Evolutionary conservation across 208 protist species (phyloP).

Genomic region (Leishmania braziliensis): DNA sequence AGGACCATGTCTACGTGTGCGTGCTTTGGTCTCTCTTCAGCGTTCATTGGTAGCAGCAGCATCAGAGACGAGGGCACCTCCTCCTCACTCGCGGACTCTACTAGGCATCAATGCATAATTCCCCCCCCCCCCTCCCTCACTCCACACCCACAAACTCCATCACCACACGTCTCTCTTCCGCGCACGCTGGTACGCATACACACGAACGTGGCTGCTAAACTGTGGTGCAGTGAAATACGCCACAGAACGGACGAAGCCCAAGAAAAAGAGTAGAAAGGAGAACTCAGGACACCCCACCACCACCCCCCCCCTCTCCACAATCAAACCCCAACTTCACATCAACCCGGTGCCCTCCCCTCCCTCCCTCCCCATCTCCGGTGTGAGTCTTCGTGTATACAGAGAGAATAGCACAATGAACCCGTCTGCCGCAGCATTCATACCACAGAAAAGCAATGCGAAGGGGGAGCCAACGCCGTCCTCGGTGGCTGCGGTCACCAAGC

Average conservation of each 20-base stretch:
- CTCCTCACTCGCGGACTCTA: not conserved
- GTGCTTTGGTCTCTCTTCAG: not conserved
- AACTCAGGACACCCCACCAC: not conserved
- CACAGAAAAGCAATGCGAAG: constrained; percentile 13
- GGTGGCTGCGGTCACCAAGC: not conserved
- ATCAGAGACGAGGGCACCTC: not conserved
- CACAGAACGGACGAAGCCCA: not conserved
- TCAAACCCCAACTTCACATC: not conserved
- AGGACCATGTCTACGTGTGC: not conserved
- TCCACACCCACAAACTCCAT: not conserved
- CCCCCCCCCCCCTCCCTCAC: not conserved
- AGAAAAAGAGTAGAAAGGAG: not conserved
- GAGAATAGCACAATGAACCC: constrained; percentile 42
- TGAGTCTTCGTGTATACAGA: not conserved
- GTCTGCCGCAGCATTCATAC: constrained; percentile 60
- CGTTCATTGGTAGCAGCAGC: not conserved
- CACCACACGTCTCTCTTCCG: not conserved
- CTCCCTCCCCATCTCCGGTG: not conserved
- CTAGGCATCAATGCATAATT: not conserved
- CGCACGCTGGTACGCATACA: not conserved
- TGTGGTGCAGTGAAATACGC: not conserved
- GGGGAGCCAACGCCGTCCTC: constrained; percentile 1
- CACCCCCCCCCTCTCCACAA: not conserved
- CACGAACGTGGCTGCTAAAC: not conserved
- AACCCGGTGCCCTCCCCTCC: not conserved